phyloP scores from a whole-genome alignment of 495 filamentous ascomycete genomes.

The Penicillium chermesinum region DNA sequence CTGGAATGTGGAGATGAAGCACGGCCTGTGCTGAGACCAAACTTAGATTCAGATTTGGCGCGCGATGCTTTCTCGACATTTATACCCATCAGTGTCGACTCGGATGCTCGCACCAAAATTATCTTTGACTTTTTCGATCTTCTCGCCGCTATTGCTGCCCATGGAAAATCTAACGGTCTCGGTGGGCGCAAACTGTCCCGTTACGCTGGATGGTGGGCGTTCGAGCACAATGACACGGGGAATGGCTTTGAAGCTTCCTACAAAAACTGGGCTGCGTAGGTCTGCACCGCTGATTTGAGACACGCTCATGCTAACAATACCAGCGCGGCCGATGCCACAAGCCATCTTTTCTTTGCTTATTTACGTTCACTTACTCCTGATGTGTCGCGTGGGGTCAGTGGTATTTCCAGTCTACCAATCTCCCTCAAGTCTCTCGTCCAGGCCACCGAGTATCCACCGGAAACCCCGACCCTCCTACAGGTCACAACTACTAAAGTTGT shows the following conservation, averaged over 20 bases:
- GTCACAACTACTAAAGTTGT: constrained; percentile 80
- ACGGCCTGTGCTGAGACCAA: constrained; percentile 7
- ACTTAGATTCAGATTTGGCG: constrained; percentile 81
- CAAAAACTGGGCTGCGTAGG: constrained; percentile 69
- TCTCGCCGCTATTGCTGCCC: constrained; percentile 71
- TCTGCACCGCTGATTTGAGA: background rate
- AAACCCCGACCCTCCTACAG: constrained; percentile 70
- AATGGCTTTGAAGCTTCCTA: constrained; percentile 97
- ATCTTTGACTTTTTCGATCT: constrained; percentile 97
- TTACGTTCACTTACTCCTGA: constrained; percentile 84
- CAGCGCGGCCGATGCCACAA: constrained; percentile 90
- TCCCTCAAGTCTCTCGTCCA: constrained; percentile 85
- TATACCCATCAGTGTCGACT: constrained; percentile 90
- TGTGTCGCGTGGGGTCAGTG: constrained; percentile 58
- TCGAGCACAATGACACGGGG: constrained; percentile 75
- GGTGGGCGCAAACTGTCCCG: constrained; percentile 91
- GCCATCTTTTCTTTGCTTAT: constrained; percentile 97
- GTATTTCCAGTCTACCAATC: constrained; percentile 78
- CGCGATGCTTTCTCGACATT: constrained; percentile 93
- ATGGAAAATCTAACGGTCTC: constrained; percentile 89
- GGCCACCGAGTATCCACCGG: constrained; percentile 92
- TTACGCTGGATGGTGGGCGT: constrained; percentile 98
- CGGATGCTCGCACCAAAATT: constrained; percentile 76
- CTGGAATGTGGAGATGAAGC: background rate
- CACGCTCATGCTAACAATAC: background rate